Evolutionary conservation across 768 basidiomycete genomes (phyloP).

Genomic region (Ramaria sp.): DNA sequence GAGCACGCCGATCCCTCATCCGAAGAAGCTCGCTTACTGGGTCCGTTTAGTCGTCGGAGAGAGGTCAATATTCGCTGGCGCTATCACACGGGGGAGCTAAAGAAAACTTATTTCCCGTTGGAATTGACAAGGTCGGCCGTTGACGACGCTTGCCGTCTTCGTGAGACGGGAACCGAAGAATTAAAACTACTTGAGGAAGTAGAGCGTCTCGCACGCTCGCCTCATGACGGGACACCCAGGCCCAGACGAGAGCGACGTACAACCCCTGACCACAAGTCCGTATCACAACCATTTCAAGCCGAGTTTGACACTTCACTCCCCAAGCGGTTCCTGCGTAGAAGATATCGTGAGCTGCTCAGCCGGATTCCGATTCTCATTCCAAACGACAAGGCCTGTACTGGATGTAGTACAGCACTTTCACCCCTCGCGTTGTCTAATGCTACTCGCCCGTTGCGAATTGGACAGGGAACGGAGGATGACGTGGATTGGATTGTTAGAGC

Average conservation of each 20-base stretch:
- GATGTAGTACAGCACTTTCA: conserved; percentile 18
- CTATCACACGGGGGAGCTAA: conserved; percentile 44
- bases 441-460: conserved; percentile 13
- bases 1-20: conserved; percentile 45
- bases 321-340: too few species aligned
- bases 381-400: conserved; percentile 6
- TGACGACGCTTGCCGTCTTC: neutral
- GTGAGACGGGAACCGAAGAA: conserved; percentile 2
- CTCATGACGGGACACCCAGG: neutral
- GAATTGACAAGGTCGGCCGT: conserved; percentile 21
- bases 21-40: conserved; percentile 47
- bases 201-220: conserved; percentile 4
- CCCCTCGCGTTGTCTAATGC: neutral
- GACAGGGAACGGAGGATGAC: conserved; percentile 21
- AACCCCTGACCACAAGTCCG: too few species aligned
- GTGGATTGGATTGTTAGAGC: conserved; percentile 23
- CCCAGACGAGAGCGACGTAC: too few species aligned
- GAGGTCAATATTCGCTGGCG: conserved; percentile 66
- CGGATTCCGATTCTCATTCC: conserved; percentile 47
- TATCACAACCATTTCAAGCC: too few species aligned
- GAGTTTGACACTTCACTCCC: too few species aligned
- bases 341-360: too few species aligned
- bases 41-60: conserved; percentile 61
- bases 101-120: conserved; percentile 52
- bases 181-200: conserved; percentile 1